phyloP scores from a whole-genome alignment of 2,329 filamentous ascomycete genomes.

The Alternaria infectoria region DNA sequence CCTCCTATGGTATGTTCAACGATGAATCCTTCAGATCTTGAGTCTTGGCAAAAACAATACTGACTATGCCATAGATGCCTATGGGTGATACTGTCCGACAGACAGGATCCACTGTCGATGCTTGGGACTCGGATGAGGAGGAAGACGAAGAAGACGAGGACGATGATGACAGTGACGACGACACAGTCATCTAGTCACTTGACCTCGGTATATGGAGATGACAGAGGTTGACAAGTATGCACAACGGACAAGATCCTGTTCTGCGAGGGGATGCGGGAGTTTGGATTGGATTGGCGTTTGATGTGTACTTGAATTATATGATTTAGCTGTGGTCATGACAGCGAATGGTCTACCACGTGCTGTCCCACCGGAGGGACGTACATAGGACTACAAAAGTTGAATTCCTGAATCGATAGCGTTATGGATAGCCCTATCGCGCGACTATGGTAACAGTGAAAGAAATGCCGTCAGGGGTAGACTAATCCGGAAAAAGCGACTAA shows the following conservation, averaged over 20 bases:
- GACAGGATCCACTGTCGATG: not conserved
- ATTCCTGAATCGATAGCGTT: not conserved
- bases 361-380: not conserved
- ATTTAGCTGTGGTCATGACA: not conserved
- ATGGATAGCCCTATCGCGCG: not conserved
- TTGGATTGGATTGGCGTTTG: not conserved
- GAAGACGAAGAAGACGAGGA: constrained; percentile 54
- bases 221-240: not conserved
- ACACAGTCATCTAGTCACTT: constrained; percentile 34
- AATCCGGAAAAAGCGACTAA: constrained; percentile 13
- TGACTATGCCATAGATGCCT: constrained; percentile 16
- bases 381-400: not conserved
- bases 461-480: constrained; percentile 11
- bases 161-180: constrained; percentile 45
- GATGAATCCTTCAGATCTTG: not conserved
- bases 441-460: not conserved
- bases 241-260: not conserved
- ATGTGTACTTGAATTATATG: not conserved
- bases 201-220: not conserved
- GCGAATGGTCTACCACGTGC: not conserved
- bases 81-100: constrained; percentile 12
- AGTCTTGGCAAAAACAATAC: not conserved
- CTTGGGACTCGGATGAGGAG: constrained; percentile 36
- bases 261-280: not conserved
- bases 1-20: constrained; percentile 22